Evolutionary conservation across 2,329 filamentous ascomycete genomes (phyloP).

Genomic region (Penicillium sp.): DNA sequence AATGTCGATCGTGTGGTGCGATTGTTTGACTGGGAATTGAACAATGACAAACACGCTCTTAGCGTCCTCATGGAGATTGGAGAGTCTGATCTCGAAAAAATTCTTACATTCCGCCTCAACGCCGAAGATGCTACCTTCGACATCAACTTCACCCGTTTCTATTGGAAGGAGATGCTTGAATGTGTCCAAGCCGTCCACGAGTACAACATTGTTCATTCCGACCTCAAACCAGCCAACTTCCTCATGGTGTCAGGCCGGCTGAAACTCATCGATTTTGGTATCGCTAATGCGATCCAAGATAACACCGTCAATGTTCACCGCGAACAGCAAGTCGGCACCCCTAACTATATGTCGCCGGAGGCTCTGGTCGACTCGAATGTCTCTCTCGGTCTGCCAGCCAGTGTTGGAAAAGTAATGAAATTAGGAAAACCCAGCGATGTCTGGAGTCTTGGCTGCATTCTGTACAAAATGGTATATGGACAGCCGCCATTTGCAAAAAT

Average conservation of each 20-base stretch:
- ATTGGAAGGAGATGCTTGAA: constrained; percentile 99
- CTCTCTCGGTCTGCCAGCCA: constrained; percentile 50
- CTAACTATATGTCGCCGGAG: constrained; percentile 98
- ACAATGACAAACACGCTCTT: constrained; percentile 84
- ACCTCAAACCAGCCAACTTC: constrained; percentile 97
- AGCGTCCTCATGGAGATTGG: constrained; percentile 97
- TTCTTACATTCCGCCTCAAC: constrained; percentile 73
- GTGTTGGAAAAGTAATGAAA: constrained; percentile 77
- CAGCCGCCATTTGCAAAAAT: constrained; percentile 94
- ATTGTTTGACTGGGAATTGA: constrained; percentile 89
- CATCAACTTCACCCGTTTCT: constrained; percentile 88
- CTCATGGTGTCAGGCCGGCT: constrained; percentile 85
- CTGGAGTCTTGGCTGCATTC: constrained; percentile 93
- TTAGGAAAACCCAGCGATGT: constrained; percentile 94
- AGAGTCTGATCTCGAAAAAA: constrained; percentile 86
- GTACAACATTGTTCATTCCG: constrained; percentile 91
- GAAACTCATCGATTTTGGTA: constrained; percentile 98
- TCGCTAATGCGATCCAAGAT: constrained; percentile 96
- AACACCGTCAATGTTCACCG: constrained; percentile 97
- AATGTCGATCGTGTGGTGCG: constrained; percentile 89
- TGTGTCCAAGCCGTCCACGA: constrained; percentile 88
- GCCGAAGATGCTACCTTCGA: constrained; percentile 77
- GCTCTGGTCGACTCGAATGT: constrained; percentile 86
- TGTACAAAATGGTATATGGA: constrained; percentile 99
- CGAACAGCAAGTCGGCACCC: constrained; percentile 91